These are phyloP conservation scores for Aspergillus sclerotioniger DNA, from an alignment of 495 filamentous ascomycete species.

Conservation along the genomic window DNA sequence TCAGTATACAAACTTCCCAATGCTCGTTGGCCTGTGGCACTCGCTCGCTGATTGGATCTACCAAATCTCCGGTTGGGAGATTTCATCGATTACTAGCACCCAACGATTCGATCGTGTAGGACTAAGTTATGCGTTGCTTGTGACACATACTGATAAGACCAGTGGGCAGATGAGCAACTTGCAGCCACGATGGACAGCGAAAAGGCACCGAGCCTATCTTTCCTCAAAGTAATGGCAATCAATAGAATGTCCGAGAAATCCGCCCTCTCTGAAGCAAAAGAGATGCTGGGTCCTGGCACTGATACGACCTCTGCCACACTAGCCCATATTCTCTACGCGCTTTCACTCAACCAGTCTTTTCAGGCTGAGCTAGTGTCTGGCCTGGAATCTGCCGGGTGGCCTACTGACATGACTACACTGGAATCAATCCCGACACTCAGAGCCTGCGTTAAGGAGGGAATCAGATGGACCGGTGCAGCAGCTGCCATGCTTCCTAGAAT, in stretches of 20 bases:
- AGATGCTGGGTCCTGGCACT: background rate
- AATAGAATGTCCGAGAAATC: background rate
- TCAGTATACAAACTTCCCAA: conserved; percentile 1
- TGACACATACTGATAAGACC: background rate
- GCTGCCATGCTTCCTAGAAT: conserved; percentile 1
- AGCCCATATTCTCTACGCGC: conserved; percentile 2
- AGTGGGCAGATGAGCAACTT: background rate
- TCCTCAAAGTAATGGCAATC: background rate
- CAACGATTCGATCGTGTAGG: background rate
- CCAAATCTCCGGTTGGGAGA: background rate
- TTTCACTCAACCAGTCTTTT: background rate
- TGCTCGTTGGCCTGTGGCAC: background rate
- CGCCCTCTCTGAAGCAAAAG: background rate
- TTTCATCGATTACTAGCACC: background rate
- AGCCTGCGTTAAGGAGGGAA: background rate
- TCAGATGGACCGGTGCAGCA: background rate
- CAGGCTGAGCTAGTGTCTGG: background rate
- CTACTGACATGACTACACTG: background rate
- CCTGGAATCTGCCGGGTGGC: background rate
- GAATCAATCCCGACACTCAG: background rate
- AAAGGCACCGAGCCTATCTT: background rate
- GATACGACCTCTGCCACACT: conserved; percentile 1
- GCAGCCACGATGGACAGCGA: background rate
- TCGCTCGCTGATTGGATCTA: background rate
- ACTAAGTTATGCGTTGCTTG: background rate